Evolutionary conservation across 2,329 filamentous ascomycete species (phyloP), one percentile per base, ranked within the genome.

Genomic region (Xylariales sp.): DNA sequence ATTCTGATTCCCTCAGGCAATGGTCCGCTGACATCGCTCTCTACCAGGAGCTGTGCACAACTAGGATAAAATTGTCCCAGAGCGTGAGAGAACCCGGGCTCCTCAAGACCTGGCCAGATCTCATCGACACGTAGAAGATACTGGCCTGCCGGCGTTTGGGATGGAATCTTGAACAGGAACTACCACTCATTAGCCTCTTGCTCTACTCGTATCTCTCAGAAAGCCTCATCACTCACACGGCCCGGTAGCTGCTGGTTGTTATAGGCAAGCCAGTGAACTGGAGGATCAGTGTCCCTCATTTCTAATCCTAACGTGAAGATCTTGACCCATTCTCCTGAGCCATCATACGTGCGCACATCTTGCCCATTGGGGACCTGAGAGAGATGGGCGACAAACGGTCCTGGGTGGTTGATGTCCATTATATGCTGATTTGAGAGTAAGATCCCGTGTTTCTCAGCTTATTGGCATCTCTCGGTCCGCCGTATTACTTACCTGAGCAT

Each of bases 311-410:
- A 14, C 3, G 46, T 38, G 20, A 47, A 44, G 5, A 52, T 49
- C 44, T 52, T 50, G 15, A 51, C 27, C 50, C 50, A 52, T 6
- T 47, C 48, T 6, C 50, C 50, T 2, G 39, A 34, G 7, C 50
- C 50, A 27, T 52, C 48, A 20, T 52, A 52, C 2, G 40, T 28
- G 4, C 27, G 38, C 1, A 52, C 29, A 25, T 49, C 48, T 6
- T 37, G n/a, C 10, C 48, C 48, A 4, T 46, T 43, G 10, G 46
- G 50, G 2, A 46, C 40, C 27, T 43, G 42, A 1, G 44, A 47
- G 3, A 52, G 45, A 28, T 52, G 46, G 1, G 45, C 48, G 4
- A 52, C 20, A 8, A 49, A 34, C 1, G 50, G 48, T 3, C 48
- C 48, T 4, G 16, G 35, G 16, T 52, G 50, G 16, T 45, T 46